Percentiles rank a stretch among this genome's conserved stretches.
phyloP scores from a whole-genome alignment of 2,329 filamentous ascomycete genomes.

The Epichloe gansuensis region DNA sequence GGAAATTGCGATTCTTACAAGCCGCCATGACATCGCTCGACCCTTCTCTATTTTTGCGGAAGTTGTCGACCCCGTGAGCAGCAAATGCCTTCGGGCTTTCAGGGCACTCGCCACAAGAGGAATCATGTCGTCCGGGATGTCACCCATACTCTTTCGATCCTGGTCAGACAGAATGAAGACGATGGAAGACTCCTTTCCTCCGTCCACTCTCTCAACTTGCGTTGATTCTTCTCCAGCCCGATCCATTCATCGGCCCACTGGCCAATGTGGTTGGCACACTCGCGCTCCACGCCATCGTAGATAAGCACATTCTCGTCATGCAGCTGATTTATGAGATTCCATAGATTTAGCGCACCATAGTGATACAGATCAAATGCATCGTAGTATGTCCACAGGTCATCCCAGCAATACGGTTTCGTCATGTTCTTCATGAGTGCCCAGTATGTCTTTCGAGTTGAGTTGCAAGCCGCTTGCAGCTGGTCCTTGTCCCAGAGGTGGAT shows the following conservation, averaged over 20 bases:
- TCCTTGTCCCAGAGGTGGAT: slow-evolving; percentile 26
- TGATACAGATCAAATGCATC: slow-evolving; percentile 35
- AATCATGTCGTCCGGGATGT: slow-evolving; percentile 18
- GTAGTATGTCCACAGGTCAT: slow-evolving; percentile 35
- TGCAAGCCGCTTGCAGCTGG: slow-evolving; percentile 27
- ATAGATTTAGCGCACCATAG: slow-evolving; percentile 35
- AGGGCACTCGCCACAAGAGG: slow-evolving; percentile 21
- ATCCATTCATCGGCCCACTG: slow-evolving; percentile 28
- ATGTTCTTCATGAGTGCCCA: slow-evolving; percentile 25
- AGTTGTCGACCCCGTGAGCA: slow-evolving; percentile 11
- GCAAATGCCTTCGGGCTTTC: slow-evolving; percentile 17
- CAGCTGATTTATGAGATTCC: slow-evolving; percentile 31
- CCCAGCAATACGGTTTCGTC: slow-evolving; percentile 20
- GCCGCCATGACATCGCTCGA: slow-evolving; percentile 15
- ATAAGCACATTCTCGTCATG: slow-evolving; percentile 28
- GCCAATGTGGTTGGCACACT: slow-evolving; percentile 18
- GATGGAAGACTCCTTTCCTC: slow-evolving; percentile 10
- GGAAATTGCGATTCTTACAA: slow-evolving; percentile 14
- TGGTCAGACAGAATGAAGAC: slow-evolving; percentile 15
- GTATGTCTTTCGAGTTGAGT: slow-evolving; percentile 24
- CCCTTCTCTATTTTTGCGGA: slow-evolving; percentile 3
- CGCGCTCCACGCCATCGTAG: slow-evolving; percentile 13
- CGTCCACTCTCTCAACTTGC: slow-evolving; percentile 20
- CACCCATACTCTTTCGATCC: slow-evolving; percentile 19
- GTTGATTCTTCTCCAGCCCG: slow-evolving; percentile 15